Percentiles rank a stretch among this genome's conserved stretches.
phyloP scores from a whole-genome alignment of 148 eudicot genomes.

The Hydrangea macrophylla region DNA sequence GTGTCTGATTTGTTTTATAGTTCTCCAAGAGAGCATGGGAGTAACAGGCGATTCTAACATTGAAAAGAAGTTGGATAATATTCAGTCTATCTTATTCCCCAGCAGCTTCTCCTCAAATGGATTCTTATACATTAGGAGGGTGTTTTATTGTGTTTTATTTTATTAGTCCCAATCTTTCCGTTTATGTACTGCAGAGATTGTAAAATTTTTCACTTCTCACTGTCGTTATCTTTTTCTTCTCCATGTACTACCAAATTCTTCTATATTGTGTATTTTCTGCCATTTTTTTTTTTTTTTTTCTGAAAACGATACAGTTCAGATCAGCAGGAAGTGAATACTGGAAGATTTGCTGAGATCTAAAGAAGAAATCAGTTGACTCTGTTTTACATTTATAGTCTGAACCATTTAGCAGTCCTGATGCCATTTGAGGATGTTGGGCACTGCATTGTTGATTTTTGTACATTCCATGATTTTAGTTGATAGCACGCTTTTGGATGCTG shows the following conservation, averaged over 20 bases:
- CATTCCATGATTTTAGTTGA: not conserved
- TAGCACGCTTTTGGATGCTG: not conserved
- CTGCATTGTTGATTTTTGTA: not conserved
- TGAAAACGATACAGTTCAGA: not conserved
- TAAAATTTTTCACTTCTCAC: not conserved
- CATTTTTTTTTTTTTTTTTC: not conserved
- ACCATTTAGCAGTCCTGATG: too few species aligned
- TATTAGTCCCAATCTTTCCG: too few species aligned
- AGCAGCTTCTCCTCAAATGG: too few species aligned
- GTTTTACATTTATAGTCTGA: not conserved
- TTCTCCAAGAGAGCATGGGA: too few species aligned
- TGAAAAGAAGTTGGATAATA: too few species aligned
- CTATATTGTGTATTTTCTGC: not conserved
- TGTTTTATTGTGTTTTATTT: too few species aligned
- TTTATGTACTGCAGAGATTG: not conserved
- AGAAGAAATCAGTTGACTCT: not conserved
- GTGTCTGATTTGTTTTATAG: too few species aligned
- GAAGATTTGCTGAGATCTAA: not conserved
- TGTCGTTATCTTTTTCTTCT: not conserved
- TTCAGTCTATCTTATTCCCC: too few species aligned
- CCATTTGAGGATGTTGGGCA: not conserved
- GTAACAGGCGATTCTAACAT: too few species aligned
- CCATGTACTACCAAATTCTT: not conserved
- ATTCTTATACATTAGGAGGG: too few species aligned
- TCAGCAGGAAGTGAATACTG: not conserved